Evolutionary conservation across 306 rosid species (phyloP), one percentile per base, ranked within the genome.

Genomic region (Sechiopsis laciniata): DNA sequence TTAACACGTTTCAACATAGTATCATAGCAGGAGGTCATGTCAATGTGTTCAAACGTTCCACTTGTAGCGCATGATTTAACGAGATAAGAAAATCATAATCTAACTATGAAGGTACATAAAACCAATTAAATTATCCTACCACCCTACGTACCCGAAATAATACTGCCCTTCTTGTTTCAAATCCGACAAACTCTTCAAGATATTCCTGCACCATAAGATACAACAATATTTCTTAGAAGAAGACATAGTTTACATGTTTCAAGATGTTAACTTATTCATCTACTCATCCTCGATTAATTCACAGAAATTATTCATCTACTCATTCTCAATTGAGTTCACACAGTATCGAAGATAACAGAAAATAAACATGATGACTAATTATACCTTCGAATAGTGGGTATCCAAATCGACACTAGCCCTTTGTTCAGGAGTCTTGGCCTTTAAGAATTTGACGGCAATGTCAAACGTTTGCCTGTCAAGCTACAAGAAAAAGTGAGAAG

Each of bases 401-500:
- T 95, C 99, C 86, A 95, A 89, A 82, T 95, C 99, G 68, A 95
- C 99, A 80, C 87, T 96, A 40, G 99, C 97, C 75, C 99, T 85
- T 78, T 89, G 88, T 75, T 89, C 97, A 52, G 99, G 96, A 82
- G 97, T 89, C 83, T 91, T 94, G 54, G 99, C 97, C 84, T 71
- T 87, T 61, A 91, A 77, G 85, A 95, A 95, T 66, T 97, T 89
- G 77, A 83, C 73, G 78, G 96, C 99, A 77, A 94, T 83, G 0
- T 90, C 85, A 32, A 94, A 24, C 13, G 89, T 85, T 80, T 77
- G 79, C 75, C 82, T 76, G 72, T 89, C 91, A 56, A 94, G 68
- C 99, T 94, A 89, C 77, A 79, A 69, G 76, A 79, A 61, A 15
- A 22, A 13, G 21, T 91, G 48, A 42, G 48, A 42, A 42, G 48